Evolutionary conservation across 352 stramenopile genomes (phyloP).

Genomic region (Phytophthora chlamydospora): DNA sequence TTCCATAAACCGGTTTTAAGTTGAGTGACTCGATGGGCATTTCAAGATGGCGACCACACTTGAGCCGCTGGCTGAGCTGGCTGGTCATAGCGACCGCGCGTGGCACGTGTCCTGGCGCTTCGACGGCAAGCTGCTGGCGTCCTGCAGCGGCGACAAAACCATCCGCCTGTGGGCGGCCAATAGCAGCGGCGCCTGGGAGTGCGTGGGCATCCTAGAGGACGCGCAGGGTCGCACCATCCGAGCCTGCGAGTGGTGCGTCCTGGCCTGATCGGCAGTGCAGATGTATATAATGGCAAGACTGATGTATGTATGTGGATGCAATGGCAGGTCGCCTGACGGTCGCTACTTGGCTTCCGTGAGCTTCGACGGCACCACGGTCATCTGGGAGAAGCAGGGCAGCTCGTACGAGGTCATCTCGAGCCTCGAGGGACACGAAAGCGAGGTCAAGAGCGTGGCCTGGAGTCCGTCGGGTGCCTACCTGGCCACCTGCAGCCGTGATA

Average conservation of each 20-base stretch:
- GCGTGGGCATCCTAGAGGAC: constrained; percentile 93
- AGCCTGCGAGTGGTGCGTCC: constrained; percentile 90
- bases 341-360: constrained; percentile 93
- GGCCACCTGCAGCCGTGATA: constrained; percentile 98
- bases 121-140: constrained; percentile 87
- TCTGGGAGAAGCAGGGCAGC: constrained; percentile 92
- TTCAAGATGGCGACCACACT: constrained; percentile 31
- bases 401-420: constrained; percentile 95
- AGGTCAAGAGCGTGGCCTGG: constrained; percentile 98
- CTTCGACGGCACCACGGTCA: constrained; percentile 96
- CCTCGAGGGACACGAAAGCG: constrained; percentile 98
- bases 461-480: constrained; percentile 93
- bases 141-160: constrained; percentile 91
- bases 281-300: neutral
- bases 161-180: constrained; percentile 85
- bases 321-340: constrained; percentile 69
- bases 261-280: no score
- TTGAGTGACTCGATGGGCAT: no score
- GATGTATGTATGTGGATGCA: neutral
- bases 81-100: constrained; percentile 88
- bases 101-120: constrained; percentile 93
- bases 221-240: constrained; percentile 95
- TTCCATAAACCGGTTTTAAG: neutral
- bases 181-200: constrained; percentile 75
- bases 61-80: constrained; percentile 63